phyloP scores from a whole-genome alignment of 1,284 basidiomycete genomes.

The Omphalotus olearius region DNA sequence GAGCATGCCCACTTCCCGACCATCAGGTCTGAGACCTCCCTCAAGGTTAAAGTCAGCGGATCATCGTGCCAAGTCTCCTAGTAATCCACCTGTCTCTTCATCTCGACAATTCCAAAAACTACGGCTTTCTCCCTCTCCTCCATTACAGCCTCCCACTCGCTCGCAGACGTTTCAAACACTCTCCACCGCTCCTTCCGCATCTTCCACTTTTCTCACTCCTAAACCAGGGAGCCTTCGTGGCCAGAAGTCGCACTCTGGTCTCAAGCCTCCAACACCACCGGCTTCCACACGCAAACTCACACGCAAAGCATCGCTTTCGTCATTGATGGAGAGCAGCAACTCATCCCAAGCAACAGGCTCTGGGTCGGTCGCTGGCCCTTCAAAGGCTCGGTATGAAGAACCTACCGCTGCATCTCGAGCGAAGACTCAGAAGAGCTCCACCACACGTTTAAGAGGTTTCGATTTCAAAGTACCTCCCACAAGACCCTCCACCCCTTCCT shows the following conservation, averaged over 20 bases:
- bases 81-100: constrained; percentile 61
- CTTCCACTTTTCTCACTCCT: constrained; percentile 52
- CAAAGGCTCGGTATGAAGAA: constrained; percentile 58
- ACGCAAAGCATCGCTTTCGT: constrained; percentile 74
- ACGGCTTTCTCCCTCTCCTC: constrained; percentile 60
- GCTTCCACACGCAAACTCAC: constrained; percentile 52
- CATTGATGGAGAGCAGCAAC: constrained; percentile 53
- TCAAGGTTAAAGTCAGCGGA: constrained; percentile 52
- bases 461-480: constrained; percentile 72
- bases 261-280: constrained; percentile 68
- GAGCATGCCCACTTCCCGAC: constrained; percentile 51
- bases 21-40: constrained; percentile 48
- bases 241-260: constrained; percentile 75
- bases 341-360: constrained; percentile 54
- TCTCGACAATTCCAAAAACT: constrained; percentile 62
- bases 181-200: constrained; percentile 50
- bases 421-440: constrained; percentile 61
- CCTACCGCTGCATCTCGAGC: constrained; percentile 77
- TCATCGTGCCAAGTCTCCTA: constrained; percentile 61
- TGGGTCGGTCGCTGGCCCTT: constrained; percentile 34
- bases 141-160: constrained; percentile 18
- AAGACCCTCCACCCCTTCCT: constrained; percentile 71
- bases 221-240: constrained; percentile 71
- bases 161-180: constrained; percentile 45
- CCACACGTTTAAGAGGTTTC: constrained; percentile 39